Base-by-base conservation (phyloP, 1,284 basidiomycete genomes). In the Tilletia setariae region DNA sequence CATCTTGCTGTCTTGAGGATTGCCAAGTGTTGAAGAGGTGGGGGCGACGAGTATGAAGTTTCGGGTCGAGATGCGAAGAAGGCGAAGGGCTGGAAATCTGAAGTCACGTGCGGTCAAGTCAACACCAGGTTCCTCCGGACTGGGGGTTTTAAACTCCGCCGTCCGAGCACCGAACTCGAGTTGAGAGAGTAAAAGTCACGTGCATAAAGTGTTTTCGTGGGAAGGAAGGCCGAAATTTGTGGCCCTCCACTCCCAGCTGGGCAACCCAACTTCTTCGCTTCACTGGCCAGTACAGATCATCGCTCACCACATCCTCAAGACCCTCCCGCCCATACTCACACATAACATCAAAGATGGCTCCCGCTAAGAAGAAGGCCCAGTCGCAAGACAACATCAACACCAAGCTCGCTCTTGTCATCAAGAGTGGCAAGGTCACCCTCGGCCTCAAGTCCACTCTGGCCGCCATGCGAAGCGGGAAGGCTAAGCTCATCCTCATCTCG, bases 401-500 rank as follows among this genome's bases (percentile, higher is more conserved):
- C 80, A 90, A 91, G 84, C 91, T 98, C 75, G 91, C 93, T 75
- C 93, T 99, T 81, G 94, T 97, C 83, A 94, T 98, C 85, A 98
- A 98, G 89, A 97, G 94, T 78, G 80, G 82, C 70, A 82, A 82
- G 76, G 80, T 81, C 47, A 70, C 75, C 19, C 77, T 81, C 53
- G 80, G 80, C 70, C 75, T 80, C 61, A 78, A 80, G 76, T 92
- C 91, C 76, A 93, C 95, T 67, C 88, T 99, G 81, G 98, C 98
- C 89, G 90, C 93, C 86, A 96, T 98, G 91, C 91, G 96, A 83
- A 91, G 86, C 79, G 95, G 96, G 85, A 97, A 97, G 88, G 96
- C 95, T 85, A 98, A 98, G 87, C 92, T 99, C 80, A 91, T 99
- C 82, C 87, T 99, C 84, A 98, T 99, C 84, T 94, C 95, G 82